Evolutionary conservation across 768 basidiomycete genomes (phyloP).

Genomic region (Mycena venus): DNA sequence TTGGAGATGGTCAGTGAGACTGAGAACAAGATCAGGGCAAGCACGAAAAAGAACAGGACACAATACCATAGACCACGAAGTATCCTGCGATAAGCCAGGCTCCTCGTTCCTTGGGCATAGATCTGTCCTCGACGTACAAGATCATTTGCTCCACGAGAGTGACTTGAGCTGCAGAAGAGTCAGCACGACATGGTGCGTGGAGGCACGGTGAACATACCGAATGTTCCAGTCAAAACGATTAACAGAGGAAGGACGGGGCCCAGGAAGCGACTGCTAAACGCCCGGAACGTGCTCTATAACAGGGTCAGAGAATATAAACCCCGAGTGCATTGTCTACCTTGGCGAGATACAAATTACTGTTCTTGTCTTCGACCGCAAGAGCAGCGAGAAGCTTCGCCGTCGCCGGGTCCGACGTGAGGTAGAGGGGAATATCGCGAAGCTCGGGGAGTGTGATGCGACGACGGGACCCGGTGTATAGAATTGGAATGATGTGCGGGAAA

Average conservation of each 20-base stretch:
- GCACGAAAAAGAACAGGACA: neutral
- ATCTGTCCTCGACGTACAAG: slow-evolving; percentile 17
- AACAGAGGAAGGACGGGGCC: slow-evolving; percentile 13
- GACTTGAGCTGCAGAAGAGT: slow-evolving; percentile 13
- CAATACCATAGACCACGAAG: slow-evolving; percentile 16
- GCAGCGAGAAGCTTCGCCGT: slow-evolving; percentile 20
- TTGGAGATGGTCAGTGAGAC: slow-evolving; percentile 3
- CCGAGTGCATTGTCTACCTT: too few relatives aligned
- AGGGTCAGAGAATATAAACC: too few relatives aligned
- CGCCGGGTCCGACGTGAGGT: slow-evolving; percentile 19
- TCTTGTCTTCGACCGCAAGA: slow-evolving; percentile 13
- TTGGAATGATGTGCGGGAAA: slow-evolving; percentile 21
- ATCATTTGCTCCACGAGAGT: slow-evolving; percentile 25
- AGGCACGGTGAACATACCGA: slow-evolving; percentile 11
- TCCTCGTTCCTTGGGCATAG: slow-evolving; percentile 21
- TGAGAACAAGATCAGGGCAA: neutral
- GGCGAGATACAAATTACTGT: neutral
- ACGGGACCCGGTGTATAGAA: slow-evolving; percentile 4
- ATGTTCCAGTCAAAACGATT: neutral
- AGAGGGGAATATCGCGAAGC: slow-evolving; percentile 15
- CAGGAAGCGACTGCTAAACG: neutral
- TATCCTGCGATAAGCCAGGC: slow-evolving; percentile 1
- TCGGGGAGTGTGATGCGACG: slow-evolving; percentile 19
- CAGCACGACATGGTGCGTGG: neutral
- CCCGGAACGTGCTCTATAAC: slow-evolving; percentile 12